Conservation (phyloP, 441 rosid genomes). For the Iberis amara region DNA sequence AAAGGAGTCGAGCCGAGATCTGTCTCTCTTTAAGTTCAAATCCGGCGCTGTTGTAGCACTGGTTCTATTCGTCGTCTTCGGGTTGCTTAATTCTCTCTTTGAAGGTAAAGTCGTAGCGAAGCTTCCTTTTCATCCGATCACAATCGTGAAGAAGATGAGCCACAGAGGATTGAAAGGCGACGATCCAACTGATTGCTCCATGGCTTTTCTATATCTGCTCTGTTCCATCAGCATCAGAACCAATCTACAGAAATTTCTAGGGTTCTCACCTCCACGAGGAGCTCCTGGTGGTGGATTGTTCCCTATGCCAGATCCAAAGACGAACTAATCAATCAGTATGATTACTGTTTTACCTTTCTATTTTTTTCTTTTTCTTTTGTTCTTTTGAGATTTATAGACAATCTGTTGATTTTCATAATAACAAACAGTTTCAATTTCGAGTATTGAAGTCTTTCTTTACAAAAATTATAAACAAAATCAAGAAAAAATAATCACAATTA, state of each 20-base stretch:
- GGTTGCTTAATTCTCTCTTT: conserved; percentile 68
- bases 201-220: conserved; percentile 70
- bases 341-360: neutral
- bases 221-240: conserved; percentile 82
- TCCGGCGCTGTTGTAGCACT: conserved; percentile 90
- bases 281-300: conserved; percentile 55
- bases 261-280: conserved; percentile 81
- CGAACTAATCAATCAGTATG: conserved; percentile 41
- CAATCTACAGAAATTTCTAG: conserved; percentile 74
- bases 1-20: conserved; percentile 69
- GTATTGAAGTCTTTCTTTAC: neutral
- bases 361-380: neutral
- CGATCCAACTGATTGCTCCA: conserved; percentile 80
- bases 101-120: conserved; percentile 87
- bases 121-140: conserved; percentile 65
- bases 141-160: conserved; percentile 76
- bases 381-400: neutral
- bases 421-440: neutral
- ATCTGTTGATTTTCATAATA: conserved; percentile 4
- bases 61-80: conserved; percentile 72
- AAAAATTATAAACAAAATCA: conserved; percentile 3
- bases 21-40: conserved; percentile 85
- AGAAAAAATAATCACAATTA: too few species aligned
- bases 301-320: conserved; percentile 84
- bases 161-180: conserved; percentile 69